Percentiles rank a stretch among this genome's conserved stretches.
phyloP scores from a whole-genome alignment of 148 eudicot genomes.

The Chenopodium suecicum region DNA sequence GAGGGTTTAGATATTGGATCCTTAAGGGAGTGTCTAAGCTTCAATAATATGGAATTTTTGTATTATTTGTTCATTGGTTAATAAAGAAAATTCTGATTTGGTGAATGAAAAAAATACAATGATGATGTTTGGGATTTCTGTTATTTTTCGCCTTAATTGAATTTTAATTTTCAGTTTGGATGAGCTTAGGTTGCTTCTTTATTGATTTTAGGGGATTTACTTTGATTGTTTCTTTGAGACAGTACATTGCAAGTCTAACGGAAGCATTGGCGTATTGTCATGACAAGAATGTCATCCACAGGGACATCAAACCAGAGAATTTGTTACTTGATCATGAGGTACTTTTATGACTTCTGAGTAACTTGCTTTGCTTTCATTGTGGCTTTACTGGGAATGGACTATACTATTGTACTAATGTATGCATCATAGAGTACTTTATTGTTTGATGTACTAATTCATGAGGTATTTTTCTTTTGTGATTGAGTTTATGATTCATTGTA shows the following conservation, averaged over 20 bases:
- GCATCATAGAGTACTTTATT: background rate
- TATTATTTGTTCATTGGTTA: background rate
- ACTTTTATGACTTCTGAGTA: background rate
- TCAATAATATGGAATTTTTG: background rate
- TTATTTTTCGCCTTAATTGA: background rate
- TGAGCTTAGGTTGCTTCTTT: background rate
- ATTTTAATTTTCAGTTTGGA: background rate
- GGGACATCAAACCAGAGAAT: slow-evolving; percentile 95
- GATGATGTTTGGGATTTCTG: background rate
- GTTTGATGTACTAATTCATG: background rate
- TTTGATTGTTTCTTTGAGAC: background rate
- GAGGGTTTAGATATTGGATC: background rate
- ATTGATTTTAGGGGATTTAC: background rate
- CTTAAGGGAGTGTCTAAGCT: background rate
- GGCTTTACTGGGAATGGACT: background rate
- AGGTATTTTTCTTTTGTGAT: background rate
- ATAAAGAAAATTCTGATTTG: background rate
- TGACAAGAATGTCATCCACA: slow-evolving; percentile 81
- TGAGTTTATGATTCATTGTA: background rate
- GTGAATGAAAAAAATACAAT: background rate
- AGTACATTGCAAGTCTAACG: slow-evolving; percentile 82
- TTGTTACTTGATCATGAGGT: slow-evolving; percentile 94
- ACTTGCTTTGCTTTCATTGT: background rate
- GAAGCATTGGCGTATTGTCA: slow-evolving; percentile 88
- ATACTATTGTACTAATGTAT: background rate